A percentile compares a stretch with the other conserved stretches of the same genome.
Evolutionary conservation across 2,329 filamentous ascomycete genomes (phyloP).

Genomic region (Monosporascus sp.): DNA sequence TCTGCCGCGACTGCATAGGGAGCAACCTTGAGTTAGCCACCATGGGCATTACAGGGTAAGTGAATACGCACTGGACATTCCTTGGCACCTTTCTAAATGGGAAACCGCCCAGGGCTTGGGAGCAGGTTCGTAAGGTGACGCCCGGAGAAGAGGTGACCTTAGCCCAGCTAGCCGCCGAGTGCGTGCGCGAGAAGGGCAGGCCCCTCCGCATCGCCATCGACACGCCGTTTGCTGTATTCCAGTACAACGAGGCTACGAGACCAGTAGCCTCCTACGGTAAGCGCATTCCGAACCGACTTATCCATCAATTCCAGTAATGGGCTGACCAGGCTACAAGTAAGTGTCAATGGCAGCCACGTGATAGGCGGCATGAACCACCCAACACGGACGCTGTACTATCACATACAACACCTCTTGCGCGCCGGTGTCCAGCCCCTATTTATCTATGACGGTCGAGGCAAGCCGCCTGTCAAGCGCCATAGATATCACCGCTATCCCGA

Average conservation of each 20-base stretch:
- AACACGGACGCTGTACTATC: slow-evolving; percentile 4
- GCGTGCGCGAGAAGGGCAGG: slow-evolving; percentile 1
- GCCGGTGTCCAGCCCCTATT: slow-evolving; percentile 4
- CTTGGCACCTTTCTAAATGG: too few species aligned
- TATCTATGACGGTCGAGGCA: slow-evolving; percentile 3
- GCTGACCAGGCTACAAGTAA: not conserved
- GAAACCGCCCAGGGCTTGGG: not conserved
- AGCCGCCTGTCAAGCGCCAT: slow-evolving; percentile 1
- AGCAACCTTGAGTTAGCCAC: too few species aligned
- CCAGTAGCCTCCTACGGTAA: slow-evolving; percentile 12
- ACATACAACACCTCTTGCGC: slow-evolving; percentile 4
- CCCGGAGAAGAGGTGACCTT: not conserved
- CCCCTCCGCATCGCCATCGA: slow-evolving; percentile 22
- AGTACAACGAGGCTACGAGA: not conserved
- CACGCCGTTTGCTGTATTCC: slow-evolving; percentile 11
- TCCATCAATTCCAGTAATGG: slow-evolving; percentile 2
- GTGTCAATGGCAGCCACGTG: not conserved
- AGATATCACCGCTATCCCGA: not conserved
- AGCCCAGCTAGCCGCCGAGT: not conserved
- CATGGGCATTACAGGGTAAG: too few species aligned
- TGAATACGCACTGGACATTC: too few species aligned
- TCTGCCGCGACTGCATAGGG: too few species aligned
- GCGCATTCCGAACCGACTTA: slow-evolving; percentile 11
- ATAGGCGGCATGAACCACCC: slow-evolving; percentile 7
- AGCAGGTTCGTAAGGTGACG: not conserved